Evolutionary conservation across 768 basidiomycete genomes (phyloP).

Genomic region (Tricholoma sp.): DNA sequence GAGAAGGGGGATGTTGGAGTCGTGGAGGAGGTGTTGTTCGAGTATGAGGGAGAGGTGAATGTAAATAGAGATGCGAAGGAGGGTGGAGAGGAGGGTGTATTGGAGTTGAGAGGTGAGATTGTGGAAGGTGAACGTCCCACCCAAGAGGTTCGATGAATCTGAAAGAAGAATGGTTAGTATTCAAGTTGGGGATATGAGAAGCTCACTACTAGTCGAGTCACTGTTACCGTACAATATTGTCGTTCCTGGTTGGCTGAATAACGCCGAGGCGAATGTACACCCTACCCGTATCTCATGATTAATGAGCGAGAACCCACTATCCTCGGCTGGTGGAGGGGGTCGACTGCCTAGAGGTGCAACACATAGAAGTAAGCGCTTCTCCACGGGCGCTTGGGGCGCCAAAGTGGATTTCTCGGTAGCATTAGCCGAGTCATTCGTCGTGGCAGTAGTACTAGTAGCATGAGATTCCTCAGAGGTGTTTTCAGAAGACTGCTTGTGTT

Average conservation of each 20-base stretch:
- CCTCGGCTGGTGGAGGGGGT: slow-evolving; percentile 30
- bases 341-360: slow-evolving; percentile 36
- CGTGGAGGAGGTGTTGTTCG: slow-evolving; percentile 51
- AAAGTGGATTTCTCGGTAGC: slow-evolving; percentile 24
- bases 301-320: slow-evolving; percentile 36
- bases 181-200: too few relatives aligned
- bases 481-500: background rate
- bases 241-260: slow-evolving; percentile 33
- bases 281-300: slow-evolving; percentile 25
- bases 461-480: background rate
- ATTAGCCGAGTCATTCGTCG: background rate
- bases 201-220: slow-evolving; percentile 2
- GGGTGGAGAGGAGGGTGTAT: slow-evolving; percentile 37
- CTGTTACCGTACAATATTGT: slow-evolving; percentile 11
- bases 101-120: slow-evolving; percentile 39
- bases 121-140: slow-evolving; percentile 56
- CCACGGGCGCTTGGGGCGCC: slow-evolving; percentile 9
- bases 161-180: background rate
- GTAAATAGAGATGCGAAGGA: slow-evolving; percentile 50
- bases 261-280: slow-evolving; percentile 41
- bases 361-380: slow-evolving; percentile 49
- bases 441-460: background rate
- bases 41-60: slow-evolving; percentile 53
- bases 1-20: slow-evolving; percentile 44
- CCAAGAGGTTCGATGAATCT: slow-evolving; percentile 35